These are phyloP conservation scores for Penicillium alfredii DNA, from an alignment of 495 filamentous ascomycete genomes.

Conservation along the genomic window DNA sequence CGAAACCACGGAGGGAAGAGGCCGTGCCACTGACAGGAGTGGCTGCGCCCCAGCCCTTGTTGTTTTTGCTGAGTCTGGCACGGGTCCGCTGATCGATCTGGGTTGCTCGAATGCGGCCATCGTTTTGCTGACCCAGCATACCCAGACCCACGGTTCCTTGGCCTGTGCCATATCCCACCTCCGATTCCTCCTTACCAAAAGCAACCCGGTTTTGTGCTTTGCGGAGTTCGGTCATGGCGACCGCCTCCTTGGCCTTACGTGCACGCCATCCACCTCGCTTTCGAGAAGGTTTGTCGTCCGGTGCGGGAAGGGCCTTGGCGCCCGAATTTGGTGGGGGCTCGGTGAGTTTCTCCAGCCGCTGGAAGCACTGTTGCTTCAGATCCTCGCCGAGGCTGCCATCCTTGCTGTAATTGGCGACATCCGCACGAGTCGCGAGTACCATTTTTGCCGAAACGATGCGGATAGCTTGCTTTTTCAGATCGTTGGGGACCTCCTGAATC, in stretches of 20 bases:
- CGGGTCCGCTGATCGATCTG: conserved; percentile 92
- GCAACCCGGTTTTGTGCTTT: conserved; percentile 96
- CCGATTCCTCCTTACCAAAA: conserved; percentile 92
- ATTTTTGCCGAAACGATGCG: conserved; percentile 92
- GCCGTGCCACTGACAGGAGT: conserved; percentile 59
- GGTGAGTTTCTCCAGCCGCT: conserved; percentile 88
- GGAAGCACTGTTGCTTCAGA: conserved; percentile 74
- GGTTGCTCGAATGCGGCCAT: conserved; percentile 75
- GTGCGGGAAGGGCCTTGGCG: conserved; percentile 79
- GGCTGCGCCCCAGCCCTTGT: conserved; percentile 86
- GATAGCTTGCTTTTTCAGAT: conserved; percentile 91
- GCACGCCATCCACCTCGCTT: conserved; percentile 91
- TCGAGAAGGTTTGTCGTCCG: conserved; percentile 89
- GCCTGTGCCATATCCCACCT: conserved; percentile 85
- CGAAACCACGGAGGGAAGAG: conserved; percentile 73
- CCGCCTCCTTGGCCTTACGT: conserved; percentile 92
- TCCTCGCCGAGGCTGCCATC: conserved; percentile 81
- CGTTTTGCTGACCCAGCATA: conserved; percentile 87
- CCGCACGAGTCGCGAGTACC: conserved; percentile 81
- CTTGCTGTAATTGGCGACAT: conserved; percentile 74
- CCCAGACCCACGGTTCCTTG: conserved; percentile 84
- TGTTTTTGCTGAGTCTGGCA: conserved; percentile 89
- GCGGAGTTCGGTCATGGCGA: conserved; percentile 92
- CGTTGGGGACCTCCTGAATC: conserved; percentile 72
- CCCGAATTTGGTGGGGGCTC: conserved; percentile 92